Percentiles rank a stretch among this genome's conserved stretches.
Evolutionary conservation across 2,329 filamentous ascomycete species (phyloP).

Genomic region (Aspergillus chevalieri): DNA sequence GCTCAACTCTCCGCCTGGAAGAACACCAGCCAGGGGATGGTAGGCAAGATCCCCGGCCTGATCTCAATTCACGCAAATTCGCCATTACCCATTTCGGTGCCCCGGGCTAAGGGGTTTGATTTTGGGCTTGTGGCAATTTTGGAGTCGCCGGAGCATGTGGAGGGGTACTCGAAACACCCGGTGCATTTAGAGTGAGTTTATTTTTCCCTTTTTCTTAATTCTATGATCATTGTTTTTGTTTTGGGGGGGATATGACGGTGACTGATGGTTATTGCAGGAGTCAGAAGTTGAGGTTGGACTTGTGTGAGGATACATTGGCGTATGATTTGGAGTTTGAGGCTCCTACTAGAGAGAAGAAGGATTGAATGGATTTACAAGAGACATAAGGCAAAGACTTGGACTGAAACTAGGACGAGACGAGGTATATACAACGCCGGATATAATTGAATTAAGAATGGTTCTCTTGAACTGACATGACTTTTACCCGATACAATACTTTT

Average conservation of each 20-base stretch:
- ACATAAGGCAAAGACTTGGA: not conserved
- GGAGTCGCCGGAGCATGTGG: constrained; percentile 38
- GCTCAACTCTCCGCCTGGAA: constrained; percentile 29
- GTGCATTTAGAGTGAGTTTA: constrained; percentile 42
- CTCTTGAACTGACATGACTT: too few species aligned
- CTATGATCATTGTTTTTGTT: too few species aligned
- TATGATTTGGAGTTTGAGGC: constrained; percentile 36
- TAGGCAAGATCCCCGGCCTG: constrained; percentile 39
- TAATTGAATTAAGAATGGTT: too few species aligned
- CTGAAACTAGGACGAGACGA: not conserved
- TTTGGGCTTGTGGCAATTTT: constrained; percentile 43
- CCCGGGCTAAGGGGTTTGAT: constrained; percentile 41
- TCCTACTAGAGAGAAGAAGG: not conserved
- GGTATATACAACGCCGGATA: too few species aligned
- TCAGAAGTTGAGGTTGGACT: constrained; percentile 33
- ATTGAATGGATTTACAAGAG: not conserved
- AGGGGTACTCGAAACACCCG: constrained; percentile 41
- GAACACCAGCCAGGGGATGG: constrained; percentile 29
- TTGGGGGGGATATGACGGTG: not conserved
- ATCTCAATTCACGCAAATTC: constrained; percentile 29
- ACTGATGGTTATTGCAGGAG: constrained; percentile 20
- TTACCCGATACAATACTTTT: not conserved
- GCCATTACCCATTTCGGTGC: constrained; percentile 36
- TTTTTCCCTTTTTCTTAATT: constrained; percentile 1
- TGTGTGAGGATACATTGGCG: constrained; percentile 38